Evolutionary conservation across 1,284 basidiomycete species (phyloP).

Genomic region (Stygiomarasmius scandens): DNA sequence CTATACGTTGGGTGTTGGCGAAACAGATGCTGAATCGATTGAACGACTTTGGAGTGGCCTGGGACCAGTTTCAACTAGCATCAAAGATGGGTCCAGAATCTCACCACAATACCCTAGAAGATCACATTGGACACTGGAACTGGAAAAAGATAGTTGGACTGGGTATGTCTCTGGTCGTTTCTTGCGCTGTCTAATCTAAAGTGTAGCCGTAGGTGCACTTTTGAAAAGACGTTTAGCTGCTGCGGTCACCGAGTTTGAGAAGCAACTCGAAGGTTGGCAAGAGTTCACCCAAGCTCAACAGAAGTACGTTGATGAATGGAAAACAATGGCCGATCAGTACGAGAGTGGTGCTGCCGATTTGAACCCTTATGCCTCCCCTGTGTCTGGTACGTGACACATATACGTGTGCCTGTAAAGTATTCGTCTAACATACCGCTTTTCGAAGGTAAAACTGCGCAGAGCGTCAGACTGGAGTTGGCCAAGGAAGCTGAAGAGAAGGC

Average conservation of each 20-base stretch:
- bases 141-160: constrained; percentile 25
- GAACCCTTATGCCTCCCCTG: neutral
- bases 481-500: too few relatives aligned
- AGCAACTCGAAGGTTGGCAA: neutral
- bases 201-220: neutral
- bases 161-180: constrained; percentile 11
- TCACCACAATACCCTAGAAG: constrained; percentile 24
- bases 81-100: constrained; percentile 26
- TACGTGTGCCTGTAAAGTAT: neutral
- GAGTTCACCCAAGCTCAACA: neutral
- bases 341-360: neutral
- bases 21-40: constrained; percentile 29
- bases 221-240: neutral
- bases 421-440: too few relatives aligned
- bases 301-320: neutral
- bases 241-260: neutral
- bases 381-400: neutral
- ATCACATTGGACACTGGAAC: constrained; percentile 29
- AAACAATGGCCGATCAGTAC: neutral
- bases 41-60: constrained; percentile 26
- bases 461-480: too few relatives aligned
- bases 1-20: constrained; percentile 20
- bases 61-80: constrained; percentile 20
- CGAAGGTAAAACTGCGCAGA: too few relatives aligned
- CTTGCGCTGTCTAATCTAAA: neutral